Percentiles rank a stretch among this genome's conserved stretches.
These are phyloP conservation scores for Aotearoamyces nothofagi DNA, from an alignment of 2,329 filamentous ascomycete genomes.

Conservation along the genomic window DNA sequence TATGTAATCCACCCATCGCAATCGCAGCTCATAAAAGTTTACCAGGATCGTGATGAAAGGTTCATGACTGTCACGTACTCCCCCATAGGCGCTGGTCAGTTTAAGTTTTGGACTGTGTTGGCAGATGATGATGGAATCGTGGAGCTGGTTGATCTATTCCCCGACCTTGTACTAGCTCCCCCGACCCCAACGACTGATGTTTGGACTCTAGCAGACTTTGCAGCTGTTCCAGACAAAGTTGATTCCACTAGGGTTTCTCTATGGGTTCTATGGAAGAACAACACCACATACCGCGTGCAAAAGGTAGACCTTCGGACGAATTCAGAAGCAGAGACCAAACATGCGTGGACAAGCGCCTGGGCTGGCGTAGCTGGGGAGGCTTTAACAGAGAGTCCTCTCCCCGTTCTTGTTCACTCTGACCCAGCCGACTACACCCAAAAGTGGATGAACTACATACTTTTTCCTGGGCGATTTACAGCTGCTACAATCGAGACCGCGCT, in stretches of 20 bases:
- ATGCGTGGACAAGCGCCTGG: conserved; percentile 54
- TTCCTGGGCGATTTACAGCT: conserved; percentile 66
- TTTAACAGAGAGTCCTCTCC: conserved; percentile 32
- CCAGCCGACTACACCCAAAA: conserved; percentile 60
- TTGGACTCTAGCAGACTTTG: conserved; percentile 70
- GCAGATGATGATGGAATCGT: conserved; percentile 45
- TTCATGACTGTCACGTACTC: conserved; percentile 67
- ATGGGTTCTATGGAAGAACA: conserved; percentile 78
- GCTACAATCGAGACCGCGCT: conserved; percentile 74
- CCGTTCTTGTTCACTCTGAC: conserved; percentile 45
- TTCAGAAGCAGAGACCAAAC: conserved; percentile 7
- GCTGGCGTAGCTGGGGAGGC: conserved; percentile 48
- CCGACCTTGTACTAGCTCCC: conserved; percentile 49
- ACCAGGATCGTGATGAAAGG: conserved; percentile 38
- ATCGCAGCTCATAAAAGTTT: conserved; percentile 58
- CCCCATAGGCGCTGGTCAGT: conserved; percentile 72
- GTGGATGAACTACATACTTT: conserved; percentile 75
- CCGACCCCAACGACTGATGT: conserved; percentile 57
- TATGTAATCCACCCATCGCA: conserved; percentile 70
- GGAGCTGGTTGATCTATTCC: conserved; percentile 57
- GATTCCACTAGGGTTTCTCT: conserved; percentile 40
- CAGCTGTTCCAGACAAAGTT: conserved; percentile 36
- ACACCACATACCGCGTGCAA: conserved; percentile 62
- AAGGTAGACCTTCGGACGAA: conserved; percentile 55
- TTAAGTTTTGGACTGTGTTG: conserved; percentile 80